Percentiles rank a stretch among this genome's conserved stretches.
phyloP scores from a whole-genome alignment of 1,139 yeast species.

The Kurtzmaniella quercitrusa region DNA sequence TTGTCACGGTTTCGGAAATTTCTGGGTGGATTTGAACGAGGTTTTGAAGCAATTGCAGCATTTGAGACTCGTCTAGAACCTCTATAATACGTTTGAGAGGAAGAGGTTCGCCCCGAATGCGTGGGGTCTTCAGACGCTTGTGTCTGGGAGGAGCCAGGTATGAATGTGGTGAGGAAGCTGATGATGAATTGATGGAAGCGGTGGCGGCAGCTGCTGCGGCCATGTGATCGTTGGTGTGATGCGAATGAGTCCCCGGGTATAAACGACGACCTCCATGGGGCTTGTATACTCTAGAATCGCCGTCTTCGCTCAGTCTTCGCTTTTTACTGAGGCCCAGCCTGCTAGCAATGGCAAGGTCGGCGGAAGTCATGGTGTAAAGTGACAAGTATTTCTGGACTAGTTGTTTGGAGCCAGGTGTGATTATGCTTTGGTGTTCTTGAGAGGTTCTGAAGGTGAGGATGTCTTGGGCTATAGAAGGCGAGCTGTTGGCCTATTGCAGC shows the following conservation, averaged over 20 bases:
- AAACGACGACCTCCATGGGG: not conserved
- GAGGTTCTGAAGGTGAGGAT: no score
- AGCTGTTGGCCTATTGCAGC: not conserved
- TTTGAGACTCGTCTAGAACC: slow-evolving; percentile 53
- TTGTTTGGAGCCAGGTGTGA: no score
- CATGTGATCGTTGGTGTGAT: not conserved
- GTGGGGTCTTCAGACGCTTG: slow-evolving; percentile 38
- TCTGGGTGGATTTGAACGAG: slow-evolving; percentile 63
- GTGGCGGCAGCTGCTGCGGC: not conserved
- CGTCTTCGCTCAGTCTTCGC: slow-evolving; percentile 14
- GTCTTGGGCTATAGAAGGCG: no score
- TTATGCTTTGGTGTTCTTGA: no score
- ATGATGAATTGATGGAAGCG: not conserved
- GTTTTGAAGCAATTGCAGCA: slow-evolving; percentile 49
- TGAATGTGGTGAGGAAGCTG: not conserved
- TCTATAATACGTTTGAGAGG: slow-evolving; percentile 64
- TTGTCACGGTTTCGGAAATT: slow-evolving; percentile 46
- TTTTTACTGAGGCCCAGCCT: slow-evolving; percentile 9
- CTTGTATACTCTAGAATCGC: slow-evolving; percentile 7
- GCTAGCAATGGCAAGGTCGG: not conserved
- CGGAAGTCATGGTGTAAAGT: no score
- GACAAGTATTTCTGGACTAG: no score
- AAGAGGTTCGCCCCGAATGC: slow-evolving; percentile 46
- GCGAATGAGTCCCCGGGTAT: not conserved
- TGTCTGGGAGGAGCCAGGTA: slow-evolving; percentile 6